These are phyloP conservation scores for Globisporangium abappressorium DNA, from an alignment of 352 stramenopile genomes.

Conservation along the genomic window DNA sequence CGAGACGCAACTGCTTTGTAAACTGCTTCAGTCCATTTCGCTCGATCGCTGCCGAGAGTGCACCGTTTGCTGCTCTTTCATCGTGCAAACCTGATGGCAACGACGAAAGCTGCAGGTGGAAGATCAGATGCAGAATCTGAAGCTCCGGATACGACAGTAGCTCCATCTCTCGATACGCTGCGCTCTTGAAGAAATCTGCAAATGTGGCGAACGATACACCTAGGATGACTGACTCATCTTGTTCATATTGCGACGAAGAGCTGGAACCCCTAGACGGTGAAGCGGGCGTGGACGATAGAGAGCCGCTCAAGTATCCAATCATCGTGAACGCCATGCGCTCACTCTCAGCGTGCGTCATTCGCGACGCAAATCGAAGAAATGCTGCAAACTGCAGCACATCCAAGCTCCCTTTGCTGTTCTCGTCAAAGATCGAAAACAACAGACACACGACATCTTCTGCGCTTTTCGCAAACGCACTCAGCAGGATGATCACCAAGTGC, in stretches of 20 bases:
- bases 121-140: slow-evolving; percentile 25
- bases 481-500: slow-evolving; percentile 29
- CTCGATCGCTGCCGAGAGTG: neutral
- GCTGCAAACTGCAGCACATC: slow-evolving; percentile 18
- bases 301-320: neutral
- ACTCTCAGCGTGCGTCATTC: slow-evolving; percentile 15
- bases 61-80: neutral
- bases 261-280: slow-evolving; percentile 1
- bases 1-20: slow-evolving; percentile 16
- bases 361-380: slow-evolving; percentile 21
- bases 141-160: slow-evolving; percentile 17
- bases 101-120: slow-evolving; percentile 17
- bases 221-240: neutral
- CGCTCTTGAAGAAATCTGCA: slow-evolving; percentile 15
- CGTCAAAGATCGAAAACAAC: slow-evolving; percentile 45
- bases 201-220: slow-evolving; percentile 27
- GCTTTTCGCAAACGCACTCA: slow-evolving; percentile 25
- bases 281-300: slow-evolving; percentile 12
- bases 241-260: neutral
- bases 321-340: slow-evolving; percentile 16
- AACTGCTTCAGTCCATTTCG: slow-evolving; percentile 7
- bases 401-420: slow-evolving; percentile 26
- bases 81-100: neutral
- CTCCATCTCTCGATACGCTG: neutral
- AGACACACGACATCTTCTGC: slow-evolving; percentile 32